Evolutionary conservation across 2,329 filamentous ascomycete species (phyloP), one percentile per base, ranked within the genome.

Genomic region (Alternaria tenuissima): DNA sequence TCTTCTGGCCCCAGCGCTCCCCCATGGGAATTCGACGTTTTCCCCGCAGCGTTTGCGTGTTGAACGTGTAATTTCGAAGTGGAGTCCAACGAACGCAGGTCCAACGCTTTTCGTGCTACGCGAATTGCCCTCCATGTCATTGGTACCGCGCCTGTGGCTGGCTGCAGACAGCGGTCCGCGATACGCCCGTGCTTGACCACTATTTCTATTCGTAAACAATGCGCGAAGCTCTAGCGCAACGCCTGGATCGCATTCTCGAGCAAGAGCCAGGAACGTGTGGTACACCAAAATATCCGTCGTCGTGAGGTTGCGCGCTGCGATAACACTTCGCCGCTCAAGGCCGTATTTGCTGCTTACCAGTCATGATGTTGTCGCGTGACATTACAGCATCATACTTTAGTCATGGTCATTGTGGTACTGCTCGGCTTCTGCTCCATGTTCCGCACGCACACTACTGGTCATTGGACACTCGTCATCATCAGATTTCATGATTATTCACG

Each of bases 161-260:
- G 55, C 59, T 62, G 55, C 44, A 62, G 59, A 51, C 44, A 58
- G 55, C 59, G 43, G 55, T 61, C 59, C 59, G 56, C 47, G 34
- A 56, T n/a, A 55, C 28, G 42, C 44, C 60, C 60, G 56, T 59
- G 60, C 43, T 47, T 36, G 44, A 38, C 54, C 48, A 47, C 36
- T 28, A 42, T 53, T 49, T 18, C 52, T 28, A 34, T 48, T 30
- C 43, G 20, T 34, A 22, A 30, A 32, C 41, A 41, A 30, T 36
- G 24, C 49, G 30, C 22, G 20, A 49, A 38, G 30, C 54, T 56
- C 38, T 41, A 56, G 44, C 54, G 44, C 36, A 36, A 38, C 30
- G 42, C 53, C 44, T 55, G 34, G 24, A 42, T 41, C 43, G n/a
- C 53, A 16, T 55, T 38, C 20, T 47, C 51, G 38, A 53, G 32